A percentile compares a stretch with the other conserved stretches of the same genome.
Evolutionary conservation across 352 stramenopile genomes (phyloP).

Genomic region (Blastocystis sp.): DNA sequence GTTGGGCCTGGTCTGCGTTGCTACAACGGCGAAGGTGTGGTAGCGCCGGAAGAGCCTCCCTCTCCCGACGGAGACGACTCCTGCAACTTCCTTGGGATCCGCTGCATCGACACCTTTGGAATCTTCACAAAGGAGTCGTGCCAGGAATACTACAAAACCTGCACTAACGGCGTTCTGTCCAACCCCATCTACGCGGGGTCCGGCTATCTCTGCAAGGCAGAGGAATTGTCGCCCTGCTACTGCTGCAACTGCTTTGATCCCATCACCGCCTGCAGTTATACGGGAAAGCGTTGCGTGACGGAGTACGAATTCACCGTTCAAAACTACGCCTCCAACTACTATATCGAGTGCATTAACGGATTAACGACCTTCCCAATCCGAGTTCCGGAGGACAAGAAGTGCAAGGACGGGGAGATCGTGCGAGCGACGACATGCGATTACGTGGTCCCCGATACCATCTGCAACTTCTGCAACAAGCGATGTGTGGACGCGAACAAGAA

Average conservation of each 20-base stretch:
- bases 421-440: conserved; percentile 27
- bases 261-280: conserved; percentile 33
- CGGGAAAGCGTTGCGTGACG: conserved; percentile 19
- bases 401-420: conserved; percentile 15
- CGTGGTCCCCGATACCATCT: conserved; percentile 2
- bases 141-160: conserved; percentile 26
- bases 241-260: conserved; percentile 50
- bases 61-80: conserved; percentile 23
- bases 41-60: conserved; percentile 15
- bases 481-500: conserved; percentile 36
- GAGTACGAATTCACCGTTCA: conserved; percentile 12
- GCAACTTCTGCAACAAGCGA: conserved; percentile 44
- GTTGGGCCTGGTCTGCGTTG: conserved; percentile 33
- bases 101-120: conserved; percentile 28
- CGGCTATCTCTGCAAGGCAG: not conserved
- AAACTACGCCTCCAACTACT: conserved; percentile 34
- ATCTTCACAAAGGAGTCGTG: conserved; percentile 53
- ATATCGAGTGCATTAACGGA: conserved; percentile 44
- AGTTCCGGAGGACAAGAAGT: conserved; percentile 21
- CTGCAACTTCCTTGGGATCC: conserved; percentile 45
- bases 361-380: conserved; percentile 19
- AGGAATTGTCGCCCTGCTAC: conserved; percentile 7
- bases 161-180: conserved; percentile 23
- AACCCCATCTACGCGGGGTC: not conserved
- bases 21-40: conserved; percentile 33